Base-by-base conservation (phyloP, 2,329 filamentous ascomycete species). In the Aspergillus sp. region DNA sequence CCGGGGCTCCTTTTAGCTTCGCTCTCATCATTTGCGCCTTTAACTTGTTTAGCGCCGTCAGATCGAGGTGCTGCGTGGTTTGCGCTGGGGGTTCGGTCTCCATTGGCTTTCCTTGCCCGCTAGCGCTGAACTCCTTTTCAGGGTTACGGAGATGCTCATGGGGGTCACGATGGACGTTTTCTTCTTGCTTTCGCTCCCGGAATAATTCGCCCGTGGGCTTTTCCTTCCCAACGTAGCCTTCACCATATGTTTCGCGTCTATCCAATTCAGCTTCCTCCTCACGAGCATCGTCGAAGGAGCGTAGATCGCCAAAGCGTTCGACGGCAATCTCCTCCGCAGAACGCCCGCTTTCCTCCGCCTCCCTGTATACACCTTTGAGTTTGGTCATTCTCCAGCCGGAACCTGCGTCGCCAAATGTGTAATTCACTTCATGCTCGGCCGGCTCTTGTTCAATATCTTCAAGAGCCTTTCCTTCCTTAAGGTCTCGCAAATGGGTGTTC, bases 371-470 rank as follows among this genome's bases (percentile, higher is more conserved):
- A 11, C 87, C 89, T 64, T 90, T 92, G 33, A 99, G 84, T 73
- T 93, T 97, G 6, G 89, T 96, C 93, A 99, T 96, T 50, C 96
- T 88, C 95, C 96, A 99, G 66, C 91, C 86, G 14, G 93, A 93
- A 0, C 95, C 93, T 6, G 85, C 78, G 72, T 99, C 95, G 17
- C 96, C 95, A 73, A 99, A 96, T 0, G 79, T 90, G 70, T 98
- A 99, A 57, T 85, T 81, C 8, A 96, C 85, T 56, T 90, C 84
- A 53, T 86, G 80, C 45, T 85, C 76, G 1, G 81, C 78, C 2
- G 83, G 80, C 62, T 83, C 76, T 6, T 84, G 73, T 21, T 81
- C 77, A 9, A 84, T 72, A 14, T 85, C 80, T 27, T 85, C 82
- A 2, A 82, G 62, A 0, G 74, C 76, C 51, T 82, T 86, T 3